Evolutionary conservation across 2,329 filamentous ascomycete species (phyloP).

Genomic region (Stemphylium beticola): DNA sequence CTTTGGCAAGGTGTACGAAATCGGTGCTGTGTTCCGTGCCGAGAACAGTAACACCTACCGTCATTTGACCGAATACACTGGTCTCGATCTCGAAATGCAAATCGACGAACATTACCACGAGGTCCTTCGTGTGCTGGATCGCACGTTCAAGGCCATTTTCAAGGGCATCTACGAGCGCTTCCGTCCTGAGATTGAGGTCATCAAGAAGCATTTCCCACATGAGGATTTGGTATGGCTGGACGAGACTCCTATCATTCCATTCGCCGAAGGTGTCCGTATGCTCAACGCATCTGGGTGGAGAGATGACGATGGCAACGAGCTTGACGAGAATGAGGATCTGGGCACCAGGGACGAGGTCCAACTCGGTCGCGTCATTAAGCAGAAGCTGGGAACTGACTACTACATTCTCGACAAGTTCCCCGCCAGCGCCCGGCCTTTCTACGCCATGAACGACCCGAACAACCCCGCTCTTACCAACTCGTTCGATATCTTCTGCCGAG

Average conservation of each 20-base stretch:
- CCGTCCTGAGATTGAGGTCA: conserved; percentile 74
- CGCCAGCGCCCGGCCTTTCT: conserved; percentile 82
- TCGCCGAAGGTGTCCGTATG: conserved; percentile 79
- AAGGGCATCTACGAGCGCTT: conserved; percentile 72
- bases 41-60: conserved; percentile 96
- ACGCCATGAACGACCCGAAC: conserved; percentile 82
- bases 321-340: conserved; percentile 78
- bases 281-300: conserved; percentile 78
- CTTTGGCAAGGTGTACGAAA: conserved; percentile 87
- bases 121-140: conserved; percentile 78
- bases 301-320: conserved; percentile 75
- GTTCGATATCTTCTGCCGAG: conserved; percentile 92
- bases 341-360: conserved; percentile 86
- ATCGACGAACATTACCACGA: conserved; percentile 91
- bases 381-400: conserved; percentile 88
- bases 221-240: conserved; percentile 87
- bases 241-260: conserved; percentile 80
- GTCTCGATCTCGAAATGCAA: conserved; percentile 90
- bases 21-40: conserved; percentile 88
- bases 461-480: conserved; percentile 82
- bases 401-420: conserved; percentile 96
- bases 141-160: conserved; percentile 81
- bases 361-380: conserved; percentile 81
- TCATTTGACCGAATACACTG: conserved; percentile 93
- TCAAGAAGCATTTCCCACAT: conserved; percentile 85